Base-by-base conservation (phyloP, 75 land plant genomes). In the Pseudotsuga menziesii region DNA sequence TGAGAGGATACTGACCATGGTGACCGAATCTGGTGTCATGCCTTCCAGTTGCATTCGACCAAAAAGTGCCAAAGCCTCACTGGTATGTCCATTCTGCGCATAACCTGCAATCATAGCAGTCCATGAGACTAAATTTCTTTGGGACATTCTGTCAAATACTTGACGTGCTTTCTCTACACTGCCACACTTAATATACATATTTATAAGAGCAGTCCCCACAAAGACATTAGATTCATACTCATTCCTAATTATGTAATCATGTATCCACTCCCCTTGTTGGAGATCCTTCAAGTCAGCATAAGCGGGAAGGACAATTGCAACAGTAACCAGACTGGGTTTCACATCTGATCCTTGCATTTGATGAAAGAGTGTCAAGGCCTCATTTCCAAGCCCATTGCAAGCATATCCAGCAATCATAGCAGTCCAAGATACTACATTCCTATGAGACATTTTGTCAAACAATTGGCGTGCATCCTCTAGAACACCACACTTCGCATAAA, bases 181-280 rank as follows among this genome's bases (percentile, higher is more conserved):
- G 35, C 89, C 87, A 80, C 92, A 92, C 61, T 88, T 92, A 41
- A 88, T 87, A 76, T 90, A 92, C 92, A 92, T 88, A 41, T 88
- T 88, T 58, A 83, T 78, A 25, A 92, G 81, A 12, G 92, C 78
- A 78, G 81, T 81, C 5, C 81, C 78, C 20, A 86, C 89, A 78
- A 83, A 70, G 29, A 85, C 80, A 48, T 48, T 48, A 48, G 54
- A 48, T 79, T 88, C 84, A 75, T 7, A 74, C 0, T 36, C 35
- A 32, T 83, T 55, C 3, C 82, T 82, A 66, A 58, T 74, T 70
- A 36, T 32, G 75, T 78, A 81, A 36, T 79, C 83, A 64, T 91
- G 91, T 3, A 91, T 55, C 76, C 76, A 60, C 58, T 77, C 2
- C 6, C 85, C 94, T 57, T 87, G 29, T 73, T 73, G 25, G 4